phyloP scores from a whole-genome alignment of 2,329 filamentous ascomycete species.

The Tympanopsis confertula region DNA sequence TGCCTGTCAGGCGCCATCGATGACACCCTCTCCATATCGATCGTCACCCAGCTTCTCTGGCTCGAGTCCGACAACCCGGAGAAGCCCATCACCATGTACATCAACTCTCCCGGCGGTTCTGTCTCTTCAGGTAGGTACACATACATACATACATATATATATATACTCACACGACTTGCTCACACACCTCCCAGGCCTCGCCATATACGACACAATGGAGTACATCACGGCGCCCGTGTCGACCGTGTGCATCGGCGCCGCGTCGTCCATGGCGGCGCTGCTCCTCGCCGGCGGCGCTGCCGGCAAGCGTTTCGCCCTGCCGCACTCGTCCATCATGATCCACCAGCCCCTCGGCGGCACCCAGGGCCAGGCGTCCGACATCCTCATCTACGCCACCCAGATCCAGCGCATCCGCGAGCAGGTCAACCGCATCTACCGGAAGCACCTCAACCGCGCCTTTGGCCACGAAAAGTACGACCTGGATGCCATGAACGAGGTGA shows the following conservation, averaged over 20 bases:
- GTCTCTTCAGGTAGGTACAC: conserved; percentile 58
- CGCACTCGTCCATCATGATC: conserved; percentile 93
- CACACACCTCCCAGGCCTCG: conserved; percentile 36
- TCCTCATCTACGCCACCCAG: conserved; percentile 93
- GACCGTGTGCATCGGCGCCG: conserved; percentile 89
- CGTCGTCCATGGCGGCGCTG: conserved; percentile 87
- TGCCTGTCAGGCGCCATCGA: conserved; percentile 88
- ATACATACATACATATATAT: neutral
- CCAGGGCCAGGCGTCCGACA: conserved; percentile 61
- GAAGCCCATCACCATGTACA: conserved; percentile 93
- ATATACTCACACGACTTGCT: neutral
- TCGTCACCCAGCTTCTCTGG: conserved; percentile 91
- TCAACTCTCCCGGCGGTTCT: conserved; percentile 89
- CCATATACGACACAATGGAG: conserved; percentile 97
- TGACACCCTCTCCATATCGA: conserved; percentile 76
- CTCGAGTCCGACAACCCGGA: conserved; percentile 93
- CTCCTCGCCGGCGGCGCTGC: conserved; percentile 75
- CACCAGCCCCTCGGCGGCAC: conserved; percentile 81
- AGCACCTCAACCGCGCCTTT: conserved; percentile 70
- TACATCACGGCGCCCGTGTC: conserved; percentile 90
- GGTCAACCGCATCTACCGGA: conserved; percentile 80
- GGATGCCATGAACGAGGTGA: conserved; percentile 80
- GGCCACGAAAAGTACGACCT: conserved; percentile 66
- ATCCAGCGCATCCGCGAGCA: conserved; percentile 77
- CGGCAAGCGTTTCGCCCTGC: conserved; percentile 80